Evolutionary conservation across 2,329 filamentous ascomycete species (phyloP).

Genomic region (Trichoderma atroviride): DNA sequence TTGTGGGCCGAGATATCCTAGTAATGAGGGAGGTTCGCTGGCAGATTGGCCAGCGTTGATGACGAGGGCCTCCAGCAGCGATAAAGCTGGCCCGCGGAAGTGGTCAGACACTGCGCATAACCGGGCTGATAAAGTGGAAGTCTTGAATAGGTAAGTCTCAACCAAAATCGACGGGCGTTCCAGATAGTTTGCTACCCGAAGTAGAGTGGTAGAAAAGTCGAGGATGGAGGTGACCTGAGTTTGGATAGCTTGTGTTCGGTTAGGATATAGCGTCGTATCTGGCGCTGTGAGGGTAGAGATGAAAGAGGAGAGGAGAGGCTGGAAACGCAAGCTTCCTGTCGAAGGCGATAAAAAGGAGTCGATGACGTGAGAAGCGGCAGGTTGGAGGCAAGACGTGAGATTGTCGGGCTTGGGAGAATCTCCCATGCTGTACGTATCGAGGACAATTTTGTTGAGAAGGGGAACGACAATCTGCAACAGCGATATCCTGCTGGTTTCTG

Average conservation of each 20-base stretch:
- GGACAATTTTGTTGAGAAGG: slow-evolving; percentile 71
- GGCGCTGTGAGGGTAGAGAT: slow-evolving; percentile 52
- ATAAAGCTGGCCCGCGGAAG: slow-evolving; percentile 67
- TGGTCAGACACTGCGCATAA: slow-evolving; percentile 70
- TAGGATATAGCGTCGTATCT: slow-evolving; percentile 64
- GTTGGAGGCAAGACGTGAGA: slow-evolving; percentile 64
- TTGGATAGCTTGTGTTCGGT: slow-evolving; percentile 57
- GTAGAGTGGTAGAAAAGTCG: slow-evolving; percentile 66
- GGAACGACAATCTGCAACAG: slow-evolving; percentile 69
- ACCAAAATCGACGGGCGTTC: slow-evolving; percentile 66
- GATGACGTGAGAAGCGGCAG: slow-evolving; percentile 74
- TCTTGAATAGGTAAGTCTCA: slow-evolving; percentile 79
- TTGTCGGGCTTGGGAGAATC: slow-evolving; percentile 52
- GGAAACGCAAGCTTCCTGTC: slow-evolving; percentile 71
- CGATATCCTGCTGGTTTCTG: slow-evolving; percentile 66
- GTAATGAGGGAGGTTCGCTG: slow-evolving; percentile 87
- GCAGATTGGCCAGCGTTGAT: slow-evolving; percentile 65
- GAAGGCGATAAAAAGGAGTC: slow-evolving; percentile 75
- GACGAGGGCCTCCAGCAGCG: slow-evolving; percentile 73
- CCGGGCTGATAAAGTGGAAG: slow-evolving; percentile 73
- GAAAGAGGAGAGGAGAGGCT: slow-evolving; percentile 74
- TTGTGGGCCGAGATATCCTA: slow-evolving; percentile 82
- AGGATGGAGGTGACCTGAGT: slow-evolving; percentile 67
- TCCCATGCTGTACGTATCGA: slow-evolving; percentile 75
- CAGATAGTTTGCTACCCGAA: slow-evolving; percentile 69